phyloP scores from a whole-genome alignment of 176 grass and related monocot species.

The Oryza glaberrima region DNA sequence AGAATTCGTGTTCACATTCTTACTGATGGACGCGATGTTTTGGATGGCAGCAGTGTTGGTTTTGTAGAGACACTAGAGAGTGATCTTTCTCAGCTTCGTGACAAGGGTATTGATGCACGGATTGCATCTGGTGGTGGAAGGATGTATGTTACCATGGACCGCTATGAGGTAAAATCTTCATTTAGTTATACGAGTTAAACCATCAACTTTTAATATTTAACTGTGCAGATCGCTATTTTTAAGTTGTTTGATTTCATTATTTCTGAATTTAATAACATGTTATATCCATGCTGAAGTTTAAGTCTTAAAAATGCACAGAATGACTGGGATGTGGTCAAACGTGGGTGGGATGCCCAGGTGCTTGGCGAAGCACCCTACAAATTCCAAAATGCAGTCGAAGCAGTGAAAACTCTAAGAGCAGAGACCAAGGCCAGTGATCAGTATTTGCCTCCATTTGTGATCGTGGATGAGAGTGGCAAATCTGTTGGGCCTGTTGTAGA shows the following conservation, averaged over 20 bases:
- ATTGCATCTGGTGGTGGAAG: slow-evolving; percentile 98
- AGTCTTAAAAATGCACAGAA: slow-evolving; percentile 57
- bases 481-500: slow-evolving; percentile 88
- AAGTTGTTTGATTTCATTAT: neutral
- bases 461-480: slow-evolving; percentile 85
- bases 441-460: slow-evolving; percentile 92
- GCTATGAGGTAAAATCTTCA: slow-evolving; percentile 73
- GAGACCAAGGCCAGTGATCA: slow-evolving; percentile 75
- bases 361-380: slow-evolving; percentile 97
- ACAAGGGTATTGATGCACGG: slow-evolving; percentile 79
- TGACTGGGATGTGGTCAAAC: slow-evolving; percentile 95
- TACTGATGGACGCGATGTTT: slow-evolving; percentile 97
- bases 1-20: slow-evolving; percentile 94
- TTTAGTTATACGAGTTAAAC: neutral
- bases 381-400: slow-evolving; percentile 80
- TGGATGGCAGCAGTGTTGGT: slow-evolving; percentile 93
- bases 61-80: slow-evolving; percentile 94
- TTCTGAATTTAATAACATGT: neutral
- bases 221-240: neutral
- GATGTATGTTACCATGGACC: slow-evolving; percentile 99
- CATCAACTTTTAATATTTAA: neutral
- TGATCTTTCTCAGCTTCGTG: slow-evolving; percentile 69
- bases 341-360: slow-evolving; percentile 97
- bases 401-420: slow-evolving; percentile 87
- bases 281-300: neutral